Conservation (phyloP, 805 yeast species). For the Candida succiphila region DNA sequence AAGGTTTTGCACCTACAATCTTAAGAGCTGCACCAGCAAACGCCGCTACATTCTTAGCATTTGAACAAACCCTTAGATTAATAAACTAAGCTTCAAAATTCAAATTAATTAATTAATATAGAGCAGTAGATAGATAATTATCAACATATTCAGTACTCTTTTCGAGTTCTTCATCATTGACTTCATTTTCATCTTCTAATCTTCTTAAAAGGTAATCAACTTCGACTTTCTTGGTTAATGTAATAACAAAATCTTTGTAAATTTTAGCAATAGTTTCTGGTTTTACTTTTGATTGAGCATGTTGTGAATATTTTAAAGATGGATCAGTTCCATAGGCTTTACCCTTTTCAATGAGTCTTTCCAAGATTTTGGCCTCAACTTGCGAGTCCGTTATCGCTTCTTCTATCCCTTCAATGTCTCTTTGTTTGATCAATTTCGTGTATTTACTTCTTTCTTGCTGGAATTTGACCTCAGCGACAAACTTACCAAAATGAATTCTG, state of each 20-base stretch:
- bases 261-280: constrained; percentile 77
- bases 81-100: constrained; percentile 9
- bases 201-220: constrained; percentile 83
- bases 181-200: constrained; percentile 44
- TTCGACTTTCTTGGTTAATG: constrained; percentile 91
- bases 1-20: constrained; percentile 88
- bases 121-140: constrained; percentile 14
- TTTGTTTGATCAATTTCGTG: constrained; percentile 50
- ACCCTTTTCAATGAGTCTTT: constrained; percentile 72
- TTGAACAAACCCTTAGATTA: constrained; percentile 79
- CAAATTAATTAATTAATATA: constrained; percentile 5
- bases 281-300: constrained; percentile 61
- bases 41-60: constrained; percentile 92
- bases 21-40: constrained; percentile 97
- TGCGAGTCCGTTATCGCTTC: constrained; percentile 76
- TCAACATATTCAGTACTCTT: constrained; percentile 13
- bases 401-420: constrained; percentile 65
- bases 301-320: constrained; percentile 57
- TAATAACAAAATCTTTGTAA: constrained; percentile 83
- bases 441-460: constrained; percentile 54
- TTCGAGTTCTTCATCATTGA: constrained; percentile 13
- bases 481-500: constrained; percentile 93
- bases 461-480: constrained; percentile 94
- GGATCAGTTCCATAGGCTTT: constrained; percentile 87
- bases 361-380: constrained; percentile 78